phyloP scores from a whole-genome alignment of 2,329 filamentous ascomycete genomes.

The Colletotrichum sp. region DNA sequence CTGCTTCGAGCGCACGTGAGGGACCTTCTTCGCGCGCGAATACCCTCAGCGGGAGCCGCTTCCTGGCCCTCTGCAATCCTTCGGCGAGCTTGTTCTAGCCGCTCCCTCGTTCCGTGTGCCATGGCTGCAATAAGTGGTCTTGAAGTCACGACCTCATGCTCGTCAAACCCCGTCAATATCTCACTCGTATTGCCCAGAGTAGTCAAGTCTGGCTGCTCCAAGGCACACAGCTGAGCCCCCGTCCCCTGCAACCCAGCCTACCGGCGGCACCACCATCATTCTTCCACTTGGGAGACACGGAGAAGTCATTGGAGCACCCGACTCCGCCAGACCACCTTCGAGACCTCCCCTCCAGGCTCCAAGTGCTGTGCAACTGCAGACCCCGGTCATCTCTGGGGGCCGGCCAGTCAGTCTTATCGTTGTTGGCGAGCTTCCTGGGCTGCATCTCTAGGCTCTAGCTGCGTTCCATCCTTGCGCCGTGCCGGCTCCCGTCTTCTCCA shows the following conservation, averaged over 20 bases:
- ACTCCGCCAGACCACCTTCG: slow-evolving; percentile 10
- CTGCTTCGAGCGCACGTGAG: background rate
- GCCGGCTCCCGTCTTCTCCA: background rate
- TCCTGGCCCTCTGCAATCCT: background rate
- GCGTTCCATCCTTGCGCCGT: slow-evolving; percentile 6
- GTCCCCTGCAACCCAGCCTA: slow-evolving; percentile 4
- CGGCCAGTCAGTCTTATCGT: background rate
- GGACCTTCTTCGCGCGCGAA: background rate
- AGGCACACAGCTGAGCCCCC: slow-evolving; percentile 15
- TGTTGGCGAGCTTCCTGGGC: background rate
- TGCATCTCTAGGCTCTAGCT: background rate
- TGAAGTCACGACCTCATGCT: background rate
- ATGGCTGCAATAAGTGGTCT: background rate
- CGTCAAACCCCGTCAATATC: background rate
- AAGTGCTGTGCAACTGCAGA: slow-evolving; percentile 1
- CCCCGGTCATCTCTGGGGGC: background rate
- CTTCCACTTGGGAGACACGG: background rate
- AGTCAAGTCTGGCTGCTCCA: background rate
- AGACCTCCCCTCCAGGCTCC: slow-evolving; percentile 12
- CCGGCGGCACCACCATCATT: background rate
- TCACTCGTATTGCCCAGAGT: background rate
- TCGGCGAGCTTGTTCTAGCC: background rate
- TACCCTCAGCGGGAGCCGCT: background rate
- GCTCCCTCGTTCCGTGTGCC: background rate
- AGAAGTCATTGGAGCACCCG: background rate